Conservation (phyloP, 257 asterid genomes). For the Osmanthus fragrans region DNA sequence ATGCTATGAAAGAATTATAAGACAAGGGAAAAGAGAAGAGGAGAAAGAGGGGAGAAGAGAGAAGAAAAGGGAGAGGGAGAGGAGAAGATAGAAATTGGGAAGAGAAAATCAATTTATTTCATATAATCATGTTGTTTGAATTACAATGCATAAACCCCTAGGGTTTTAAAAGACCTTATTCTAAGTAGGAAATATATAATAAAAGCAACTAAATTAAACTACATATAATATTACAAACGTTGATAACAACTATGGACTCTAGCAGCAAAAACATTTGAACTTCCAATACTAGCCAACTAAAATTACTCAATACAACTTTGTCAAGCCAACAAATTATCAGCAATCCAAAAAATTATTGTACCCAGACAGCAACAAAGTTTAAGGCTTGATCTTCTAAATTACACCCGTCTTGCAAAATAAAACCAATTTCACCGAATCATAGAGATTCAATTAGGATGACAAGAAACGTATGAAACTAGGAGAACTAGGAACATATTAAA, state of each 20-base stretch:
- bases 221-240: not conserved
- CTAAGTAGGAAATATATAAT: too few relatives aligned
- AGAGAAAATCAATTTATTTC: too few relatives aligned
- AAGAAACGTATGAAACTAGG: not conserved
- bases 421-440: conserved; percentile 12
- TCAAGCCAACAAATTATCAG: not conserved
- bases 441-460: conserved; percentile 8
- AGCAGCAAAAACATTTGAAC: not conserved
- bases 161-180: too few relatives aligned
- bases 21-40: too few relatives aligned
- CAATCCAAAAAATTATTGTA: not conserved
- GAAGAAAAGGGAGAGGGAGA: too few relatives aligned
- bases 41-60: too few relatives aligned
- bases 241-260: not conserved
- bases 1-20: too few relatives aligned
- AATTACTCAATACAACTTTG: not conserved
- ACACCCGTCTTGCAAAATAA: not conserved
- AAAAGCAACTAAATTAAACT: too few relatives aligned
- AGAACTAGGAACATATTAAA: conserved; percentile 5
- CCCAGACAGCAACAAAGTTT: not conserved
- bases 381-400: not conserved
- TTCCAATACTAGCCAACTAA: conserved; percentile 11
- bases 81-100: too few relatives aligned
- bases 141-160: too few relatives aligned
- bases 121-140: too few relatives aligned